Evolutionary conservation across 306 rosid genomes (phyloP).

Genomic region (Begonia loranthoides): DNA sequence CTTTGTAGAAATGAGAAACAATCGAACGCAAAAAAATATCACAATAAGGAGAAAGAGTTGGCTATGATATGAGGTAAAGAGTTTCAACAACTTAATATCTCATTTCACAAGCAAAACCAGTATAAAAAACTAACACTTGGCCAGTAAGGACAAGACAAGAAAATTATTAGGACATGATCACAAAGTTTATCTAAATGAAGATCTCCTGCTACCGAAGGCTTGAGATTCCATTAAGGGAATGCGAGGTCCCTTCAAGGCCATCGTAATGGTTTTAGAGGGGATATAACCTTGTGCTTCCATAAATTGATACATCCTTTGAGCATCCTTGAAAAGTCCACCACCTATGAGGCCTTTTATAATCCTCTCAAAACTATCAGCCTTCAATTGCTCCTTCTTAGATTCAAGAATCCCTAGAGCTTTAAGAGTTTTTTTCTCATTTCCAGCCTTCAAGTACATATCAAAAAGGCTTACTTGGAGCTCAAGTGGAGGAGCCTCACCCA

Average conservation of each 20-base stretch:
- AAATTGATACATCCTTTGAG: slow-evolving; percentile 28
- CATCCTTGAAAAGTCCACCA: slow-evolving; percentile 61
- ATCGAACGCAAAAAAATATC: too few species aligned
- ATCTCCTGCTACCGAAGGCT: slow-evolving; percentile 4
- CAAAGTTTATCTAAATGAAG: slow-evolving; percentile 19
- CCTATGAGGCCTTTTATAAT: slow-evolving; percentile 31
- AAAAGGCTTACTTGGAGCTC: slow-evolving; percentile 68
- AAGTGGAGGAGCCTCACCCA: slow-evolving; percentile 61
- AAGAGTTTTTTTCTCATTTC: slow-evolving; percentile 69
- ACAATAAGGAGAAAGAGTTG: too few species aligned
- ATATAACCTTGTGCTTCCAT: slow-evolving; percentile 64
- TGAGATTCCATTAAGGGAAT: slow-evolving; percentile 4
- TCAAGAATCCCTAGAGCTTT: slow-evolving; percentile 60
- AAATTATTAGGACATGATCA: not conserved
- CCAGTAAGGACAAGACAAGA: not conserved
- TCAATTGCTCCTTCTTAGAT: slow-evolving; percentile 55
- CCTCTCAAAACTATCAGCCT: slow-evolving; percentile 40
- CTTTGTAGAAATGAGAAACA: too few species aligned
- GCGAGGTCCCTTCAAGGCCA: slow-evolving; percentile 14
- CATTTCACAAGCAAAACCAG: too few species aligned
- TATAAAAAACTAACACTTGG: not conserved
- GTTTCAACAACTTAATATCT: too few species aligned
- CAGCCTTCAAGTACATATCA: slow-evolving; percentile 60
- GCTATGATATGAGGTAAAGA: too few species aligned
- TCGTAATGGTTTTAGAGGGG: slow-evolving; percentile 11